phyloP scores from a whole-genome alignment of 208 protist species.

The Naegleria fowleri region DNA sequence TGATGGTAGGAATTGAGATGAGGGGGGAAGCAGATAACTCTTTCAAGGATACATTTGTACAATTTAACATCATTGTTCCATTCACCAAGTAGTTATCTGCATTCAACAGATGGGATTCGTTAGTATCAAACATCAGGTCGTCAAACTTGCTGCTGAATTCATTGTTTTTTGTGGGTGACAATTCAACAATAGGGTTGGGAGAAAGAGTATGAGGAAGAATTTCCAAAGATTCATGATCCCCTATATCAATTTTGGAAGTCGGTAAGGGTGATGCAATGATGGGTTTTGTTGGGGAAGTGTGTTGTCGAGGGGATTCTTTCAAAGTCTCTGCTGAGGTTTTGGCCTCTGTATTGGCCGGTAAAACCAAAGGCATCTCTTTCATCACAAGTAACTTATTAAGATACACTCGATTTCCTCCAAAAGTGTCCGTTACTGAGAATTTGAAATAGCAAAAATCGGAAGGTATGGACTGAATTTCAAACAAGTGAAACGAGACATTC shows the following conservation, averaged over 20 bases:
- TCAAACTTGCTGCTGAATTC: neutral
- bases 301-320: neutral
- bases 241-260: no score
- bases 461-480: neutral
- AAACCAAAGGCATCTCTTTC: neutral
- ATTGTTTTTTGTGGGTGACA: neutral
- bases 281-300: neutral
- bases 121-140: neutral
- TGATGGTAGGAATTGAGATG: neutral
- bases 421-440: neutral
- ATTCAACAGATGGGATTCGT: neutral
- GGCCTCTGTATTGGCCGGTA: neutral
- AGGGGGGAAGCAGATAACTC: neutral
- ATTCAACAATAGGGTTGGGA: neutral
- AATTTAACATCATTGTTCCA: neutral
- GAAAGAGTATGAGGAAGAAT: neutral
- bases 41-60: neutral
- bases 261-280: no score
- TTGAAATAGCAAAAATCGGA: neutral
- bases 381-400: neutral
- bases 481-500: neutral
- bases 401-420: constrained; percentile 12
- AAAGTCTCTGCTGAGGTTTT: neutral
- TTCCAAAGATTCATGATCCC: no score
- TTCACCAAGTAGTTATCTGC: neutral